Percentiles rank a stretch among this genome's conserved stretches.
These are phyloP conservation scores for Boletus pseudo-olivaceus DNA, from an alignment of 768 basidiomycete genomes.

Conservation along the genomic window DNA sequence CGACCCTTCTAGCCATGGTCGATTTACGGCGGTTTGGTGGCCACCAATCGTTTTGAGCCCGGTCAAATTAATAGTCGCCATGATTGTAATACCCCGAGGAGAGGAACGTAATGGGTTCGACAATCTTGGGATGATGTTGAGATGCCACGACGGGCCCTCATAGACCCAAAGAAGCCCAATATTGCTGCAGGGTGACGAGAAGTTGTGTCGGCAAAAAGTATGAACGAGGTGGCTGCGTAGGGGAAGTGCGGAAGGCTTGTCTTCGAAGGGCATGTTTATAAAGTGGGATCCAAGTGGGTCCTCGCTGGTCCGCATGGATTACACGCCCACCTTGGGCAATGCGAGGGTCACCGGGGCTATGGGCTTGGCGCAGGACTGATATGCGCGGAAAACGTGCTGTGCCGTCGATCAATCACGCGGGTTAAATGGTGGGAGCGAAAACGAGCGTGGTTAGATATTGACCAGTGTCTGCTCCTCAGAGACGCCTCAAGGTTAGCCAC, in stretches of 20 bases:
- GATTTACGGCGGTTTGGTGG: not conserved
- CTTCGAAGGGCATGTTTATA: not conserved
- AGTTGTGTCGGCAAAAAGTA: too few species aligned
- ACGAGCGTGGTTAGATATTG: not conserved
- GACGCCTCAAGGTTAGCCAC: not conserved
- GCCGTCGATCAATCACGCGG: not conserved
- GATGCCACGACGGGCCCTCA: not conserved
- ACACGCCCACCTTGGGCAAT: not conserved
- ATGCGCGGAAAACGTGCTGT: not conserved
- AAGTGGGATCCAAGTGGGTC: not conserved
- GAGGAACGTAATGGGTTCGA: not conserved
- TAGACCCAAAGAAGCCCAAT: not conserved
- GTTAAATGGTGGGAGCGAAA: not conserved
- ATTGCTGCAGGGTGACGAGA: not conserved
- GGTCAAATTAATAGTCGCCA: not conserved
- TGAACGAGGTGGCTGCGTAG: not conserved
- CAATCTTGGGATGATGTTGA: not conserved
- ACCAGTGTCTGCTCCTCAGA: not conserved
- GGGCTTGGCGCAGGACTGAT: not conserved
- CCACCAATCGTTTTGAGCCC: not conserved
- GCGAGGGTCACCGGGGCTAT: not conserved
- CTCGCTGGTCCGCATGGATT: not conserved
- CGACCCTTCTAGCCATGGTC: not conserved
- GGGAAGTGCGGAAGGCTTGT: not conserved
- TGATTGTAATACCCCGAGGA: not conserved